Conservation (phyloP, 2,329 filamentous ascomycete genomes). For the Venturia asperata region DNA sequence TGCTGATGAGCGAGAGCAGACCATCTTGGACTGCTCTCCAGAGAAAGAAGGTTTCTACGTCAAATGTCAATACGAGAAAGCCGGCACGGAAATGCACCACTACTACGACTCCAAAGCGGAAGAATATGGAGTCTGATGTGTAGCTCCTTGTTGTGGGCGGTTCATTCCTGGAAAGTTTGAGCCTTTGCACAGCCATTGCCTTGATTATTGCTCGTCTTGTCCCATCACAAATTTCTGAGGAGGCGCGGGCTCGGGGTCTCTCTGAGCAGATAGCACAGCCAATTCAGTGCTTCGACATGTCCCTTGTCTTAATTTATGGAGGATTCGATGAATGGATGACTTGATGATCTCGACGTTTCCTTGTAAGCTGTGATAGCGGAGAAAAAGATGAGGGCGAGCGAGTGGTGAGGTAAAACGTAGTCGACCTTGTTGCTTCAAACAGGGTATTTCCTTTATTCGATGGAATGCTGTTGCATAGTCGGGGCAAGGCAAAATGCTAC, state of each 20-base stretch:
- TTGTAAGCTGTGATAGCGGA: neutral
- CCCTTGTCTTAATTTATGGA: neutral
- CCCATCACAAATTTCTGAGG: neutral
- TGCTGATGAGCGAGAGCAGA: constrained; percentile 12
- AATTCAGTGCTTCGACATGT: too few relatives aligned
- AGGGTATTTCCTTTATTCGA: neutral
- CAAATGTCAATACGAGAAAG: constrained; percentile 20
- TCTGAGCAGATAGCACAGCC: neutral
- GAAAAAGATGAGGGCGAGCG: neutral
- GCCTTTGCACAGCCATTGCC: neutral
- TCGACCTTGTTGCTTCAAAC: neutral
- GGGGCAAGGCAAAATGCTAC: neutral
- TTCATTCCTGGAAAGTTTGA: neutral
- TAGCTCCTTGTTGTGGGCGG: neutral
- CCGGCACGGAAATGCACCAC: constrained; percentile 20
- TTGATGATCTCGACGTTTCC: neutral
- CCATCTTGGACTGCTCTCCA: constrained; percentile 20
- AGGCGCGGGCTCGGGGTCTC: neutral
- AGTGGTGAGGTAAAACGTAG: neutral
- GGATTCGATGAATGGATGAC: neutral
- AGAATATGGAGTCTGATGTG: constrained; percentile 16
- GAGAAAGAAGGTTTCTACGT: constrained; percentile 20
- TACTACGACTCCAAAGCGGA: constrained; percentile 19
- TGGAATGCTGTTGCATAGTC: neutral
- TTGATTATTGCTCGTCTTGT: neutral